Evolutionary conservation across 305 asterid species (phyloP), one percentile per base, ranked within the genome.

Genomic region (Fraxinus greggii): DNA sequence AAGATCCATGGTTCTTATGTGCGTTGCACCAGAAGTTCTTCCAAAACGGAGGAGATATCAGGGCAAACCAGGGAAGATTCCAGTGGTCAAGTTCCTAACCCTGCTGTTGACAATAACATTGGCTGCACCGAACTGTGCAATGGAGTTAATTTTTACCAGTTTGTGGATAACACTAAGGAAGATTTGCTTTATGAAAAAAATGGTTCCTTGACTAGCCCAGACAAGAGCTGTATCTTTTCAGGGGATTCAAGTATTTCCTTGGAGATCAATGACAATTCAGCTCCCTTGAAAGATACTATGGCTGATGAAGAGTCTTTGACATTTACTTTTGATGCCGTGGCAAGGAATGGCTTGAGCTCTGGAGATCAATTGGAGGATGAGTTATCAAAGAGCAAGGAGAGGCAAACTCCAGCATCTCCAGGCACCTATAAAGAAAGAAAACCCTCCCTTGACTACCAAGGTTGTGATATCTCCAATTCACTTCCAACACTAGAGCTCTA

Each of bases 231-330:
- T 76, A 81, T 21, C 85, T 77, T 86, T 72, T 80, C 74, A 29
- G 42, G 9, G 67, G 77, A 29, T 76, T 81, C 80, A 67, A 72
- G 56, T 67, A 70, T 63, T 56, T 84, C 84, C 75, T 74, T 78
- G 35, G 84, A 73, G 87, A 77, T 76, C 78, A 83, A 85, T 54
- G 89, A 83, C 69, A 82, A 74, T 78, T 83, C 80, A 61, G 79
- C 70, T 81, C 72, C 79, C 48, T 26, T 33, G 23, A 83, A 85
- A 73, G 88, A 80, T 67, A 45, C 32, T 69, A 63, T 48, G 77
- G 76, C 84, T 59, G 89, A 88, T 38, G 85, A 79, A 81, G 86
- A 85, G 82, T 78, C 79, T 76, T 79, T 83, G 75, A 51, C 80
- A 21, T 83, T 87, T 28, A 1, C 36, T 67, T 26, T 2, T 3